Percentiles rank a stretch among this genome's conserved stretches.
These are phyloP conservation scores for Pyricularia grisea DNA, from an alignment of 2,329 filamentous ascomycete genomes.

Conservation along the genomic window DNA sequence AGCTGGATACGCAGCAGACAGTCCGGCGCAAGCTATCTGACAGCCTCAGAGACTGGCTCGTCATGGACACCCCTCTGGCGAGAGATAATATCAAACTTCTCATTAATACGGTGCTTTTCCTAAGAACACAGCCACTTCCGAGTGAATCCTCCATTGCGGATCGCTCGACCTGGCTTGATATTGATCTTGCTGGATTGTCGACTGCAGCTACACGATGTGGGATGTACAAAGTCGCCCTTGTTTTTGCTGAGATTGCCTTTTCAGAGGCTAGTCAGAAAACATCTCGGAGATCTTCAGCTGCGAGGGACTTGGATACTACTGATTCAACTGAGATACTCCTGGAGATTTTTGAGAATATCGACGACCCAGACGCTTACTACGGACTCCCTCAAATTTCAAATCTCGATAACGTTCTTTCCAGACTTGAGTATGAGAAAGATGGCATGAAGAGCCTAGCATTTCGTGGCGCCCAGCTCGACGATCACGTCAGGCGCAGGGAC, in stretches of 20 bases:
- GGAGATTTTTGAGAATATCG: conserved; percentile 80
- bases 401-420: conserved; percentile 66
- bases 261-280: conserved; percentile 40
- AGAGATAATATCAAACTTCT: conserved; percentile 62
- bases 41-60: conserved; percentile 56
- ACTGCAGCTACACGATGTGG: conserved; percentile 66
- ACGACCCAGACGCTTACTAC: conserved; percentile 95
- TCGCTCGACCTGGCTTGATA: conserved; percentile 73
- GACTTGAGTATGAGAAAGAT: conserved; percentile 82
- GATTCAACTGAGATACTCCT: conserved; percentile 63
- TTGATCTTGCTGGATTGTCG: conserved; percentile 65
- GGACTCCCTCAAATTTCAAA: conserved; percentile 73
- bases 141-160: conserved; percentile 72
- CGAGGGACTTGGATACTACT: conserved; percentile 28
- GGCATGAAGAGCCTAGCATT: conserved; percentile 83
- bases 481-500: conserved; percentile 58
- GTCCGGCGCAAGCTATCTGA: conserved; percentile 56
- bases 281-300: conserved; percentile 58
- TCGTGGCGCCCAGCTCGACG: conserved; percentile 84
- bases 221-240: conserved; percentile 77
- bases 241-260: conserved; percentile 68
- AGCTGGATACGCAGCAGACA: conserved; percentile 50
- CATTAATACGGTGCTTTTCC: conserved; percentile 72
- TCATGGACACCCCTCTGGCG: conserved; percentile 29
- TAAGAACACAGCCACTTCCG: conserved; percentile 70